Base-by-base conservation (phyloP, 352 stramenopile species). In the Pythium grandisporangium region DNA sequence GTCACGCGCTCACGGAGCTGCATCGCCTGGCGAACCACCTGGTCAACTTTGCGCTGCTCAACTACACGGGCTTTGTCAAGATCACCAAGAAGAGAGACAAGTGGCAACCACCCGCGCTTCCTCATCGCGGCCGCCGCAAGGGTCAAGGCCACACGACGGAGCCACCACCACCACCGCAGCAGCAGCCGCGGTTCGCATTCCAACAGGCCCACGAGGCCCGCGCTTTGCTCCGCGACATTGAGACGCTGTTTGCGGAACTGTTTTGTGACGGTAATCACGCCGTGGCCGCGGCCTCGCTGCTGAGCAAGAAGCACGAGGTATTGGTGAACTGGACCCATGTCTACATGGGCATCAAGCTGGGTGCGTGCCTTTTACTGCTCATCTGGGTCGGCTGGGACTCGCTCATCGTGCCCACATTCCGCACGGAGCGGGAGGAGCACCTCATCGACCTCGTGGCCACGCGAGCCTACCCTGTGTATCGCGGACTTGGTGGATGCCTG, bases 11-110 rank as follows among this genome's bases (percentile, higher is more conserved):
- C 22, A 75, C 86, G n/a, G 91, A 98, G 59, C 68, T 98, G 30
- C 90, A 98, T 62, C 83, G 93, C 3, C 71, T 92, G 34, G 56
- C 95, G 19, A 96, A 97, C 50, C 64, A 98, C 26, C 70, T 99
- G 40, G 68, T 95, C 26, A 99, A 98, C 62, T 99, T 95, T 71
- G 78, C 89, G 22, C 87, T 99, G 49, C 78, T 99, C 42, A 99
- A 99, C 53, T 98, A 98, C 63, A 99, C 95, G 0, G 96, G 84
- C 12, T 97, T 98, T 57, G 76, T 98, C 17, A 99, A 98, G 62
- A 97, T 99, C 51, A 55, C 98, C 23, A 98, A 99, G 58, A 97
- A 97, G 45, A 87, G 97, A 58, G 93, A 98, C 61, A 97, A 97
- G 41, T 71, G 75, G 48, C 68, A 76, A 29, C 61, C 61, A 2